Base-by-base conservation (phyloP, 108 stramenopile genomes). In the Stephanodiscus minutulus region DNA sequence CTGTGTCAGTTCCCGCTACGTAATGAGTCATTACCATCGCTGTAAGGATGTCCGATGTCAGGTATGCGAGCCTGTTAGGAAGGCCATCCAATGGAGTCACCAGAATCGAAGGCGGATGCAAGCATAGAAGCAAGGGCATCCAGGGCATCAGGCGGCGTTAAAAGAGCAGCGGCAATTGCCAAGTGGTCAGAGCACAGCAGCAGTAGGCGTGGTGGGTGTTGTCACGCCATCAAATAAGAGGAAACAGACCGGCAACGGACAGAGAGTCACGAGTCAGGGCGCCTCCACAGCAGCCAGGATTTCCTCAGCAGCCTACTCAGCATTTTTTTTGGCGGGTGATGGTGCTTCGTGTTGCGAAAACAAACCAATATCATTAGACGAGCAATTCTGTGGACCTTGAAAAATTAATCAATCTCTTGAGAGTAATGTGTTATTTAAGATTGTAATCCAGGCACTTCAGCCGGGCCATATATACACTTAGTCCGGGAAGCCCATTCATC, bases 11-110 rank as follows among this genome's bases (percentile, higher is more conserved):
- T 97, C 97, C 28, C 89, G 99, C 10, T 98, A 98, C 74, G 97
- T 99, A 41, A 75, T 99, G 56, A 97, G 96, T 76, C 99, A 99
- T 83, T 98, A 98, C 73, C 97, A 97, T 83, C 88, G 97, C 8
- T 99, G 99, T 74, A 98, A 98, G 70, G 96, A 98, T 63, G 90
- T 87, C 8, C 83, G 96, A n/a, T 99, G 99, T 76, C 96, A 97
- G 1, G 98, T 99, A 0, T 99, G 99, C 79, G 96, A 94, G 7
- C 99, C 99, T 18, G 98, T 99, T 2, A 75, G 97, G 29, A 97
- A 98, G 82, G 98, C 98, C 1, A 99, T 99, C 58, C 95, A 97
- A 76, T 87, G 95, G 29, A 92, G 91, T 83, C 92, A 95, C 72
- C 91, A 95, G 66, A 95, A 95, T 70, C 91, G 91, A 75, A 95